Evolutionary conservation across 805 yeast species (phyloP), one percentile per base, ranked within the genome.

Genomic region (Tetrapisispora phaffii): DNA sequence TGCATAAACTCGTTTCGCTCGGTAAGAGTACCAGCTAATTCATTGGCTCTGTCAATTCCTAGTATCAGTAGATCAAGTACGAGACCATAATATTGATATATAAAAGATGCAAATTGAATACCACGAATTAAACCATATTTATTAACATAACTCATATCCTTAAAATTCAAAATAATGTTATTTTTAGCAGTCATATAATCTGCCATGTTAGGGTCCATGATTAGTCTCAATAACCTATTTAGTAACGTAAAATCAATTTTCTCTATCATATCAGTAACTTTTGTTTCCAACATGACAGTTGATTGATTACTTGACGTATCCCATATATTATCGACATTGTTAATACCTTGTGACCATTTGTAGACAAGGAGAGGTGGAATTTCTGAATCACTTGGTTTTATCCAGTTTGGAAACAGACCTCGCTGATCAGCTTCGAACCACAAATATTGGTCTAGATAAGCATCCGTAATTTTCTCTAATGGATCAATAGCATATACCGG

Each of bases 371-470:
- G 63, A 0, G 96, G 98, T 0, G 97, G 95, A 20, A 93, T 82
- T 63, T 93, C 98, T 24, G 85, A 75, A 56, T 93, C 98, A 53
- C 85, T 79, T 8, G 99, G 98, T 59, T 93, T 93, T 34, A 93
- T 74, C 98, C 98, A 93, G 59, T 81, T 82, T 4, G 99, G 99
- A 65, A 93, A 93, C 23, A 93, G 65, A 7, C 80, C 77, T 47
- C 96, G 68, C 59, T 84, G 80, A 44, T 86, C 96, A 9, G 93
- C 90, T 59, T 93, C 97, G 63, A 84, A 90, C 96, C 97, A 93
- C 38, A 93, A 67, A 55, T 90, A 93, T 57, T 93, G 98, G 57
- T 90, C 97, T 34, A 93, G 65, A 53, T 90, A 93, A 0, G 97
- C 96, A 67, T 93, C 99, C 0, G 96, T 88, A 42, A 93, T 86